Evolutionary conservation across 2,329 filamentous ascomycete species (phyloP).

Genomic region (Lasiodiplodia citricola): DNA sequence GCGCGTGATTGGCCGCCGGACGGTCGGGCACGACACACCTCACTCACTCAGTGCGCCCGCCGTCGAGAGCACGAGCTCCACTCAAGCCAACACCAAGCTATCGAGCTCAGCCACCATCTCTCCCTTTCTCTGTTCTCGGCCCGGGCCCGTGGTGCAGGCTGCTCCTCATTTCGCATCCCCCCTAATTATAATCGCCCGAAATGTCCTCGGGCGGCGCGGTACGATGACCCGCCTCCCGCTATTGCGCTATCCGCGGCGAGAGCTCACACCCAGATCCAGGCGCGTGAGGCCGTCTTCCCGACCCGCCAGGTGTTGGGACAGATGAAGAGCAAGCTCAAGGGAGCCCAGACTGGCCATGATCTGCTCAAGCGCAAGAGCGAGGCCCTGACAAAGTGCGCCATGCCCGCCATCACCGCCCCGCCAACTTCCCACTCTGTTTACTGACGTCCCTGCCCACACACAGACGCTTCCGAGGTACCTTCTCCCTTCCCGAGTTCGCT

Average conservation of each 20-base stretch:
- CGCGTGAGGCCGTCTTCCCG: slow-evolving; percentile 94
- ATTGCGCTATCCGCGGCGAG: slow-evolving; percentile 29
- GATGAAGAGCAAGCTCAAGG: slow-evolving; percentile 99
- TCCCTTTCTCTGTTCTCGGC: slow-evolving; percentile 13
- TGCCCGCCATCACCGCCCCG: slow-evolving; percentile 28
- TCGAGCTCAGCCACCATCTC: slow-evolving; percentile 13
- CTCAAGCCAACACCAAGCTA: slow-evolving; percentile 14
- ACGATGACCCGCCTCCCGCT: slow-evolving; percentile 34
- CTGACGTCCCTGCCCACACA: slow-evolving; percentile 28
- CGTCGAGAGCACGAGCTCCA: slow-evolving; percentile 16
- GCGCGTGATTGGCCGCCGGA: slow-evolving; percentile 20
- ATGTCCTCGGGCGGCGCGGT: slow-evolving; percentile 61
- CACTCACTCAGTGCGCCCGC: background rate
- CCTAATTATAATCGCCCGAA: slow-evolving; percentile 29
- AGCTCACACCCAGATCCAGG: slow-evolving; percentile 58
- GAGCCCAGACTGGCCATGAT: slow-evolving; percentile 77
- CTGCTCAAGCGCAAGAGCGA: slow-evolving; percentile 97
- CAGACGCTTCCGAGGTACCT: slow-evolving; percentile 85
- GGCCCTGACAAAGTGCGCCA: slow-evolving; percentile 86
- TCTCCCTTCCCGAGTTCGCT: slow-evolving; percentile 7
- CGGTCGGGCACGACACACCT: slow-evolving; percentile 12
- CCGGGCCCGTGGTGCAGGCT: background rate
- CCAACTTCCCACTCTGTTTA: slow-evolving; percentile 6
- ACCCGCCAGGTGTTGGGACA: slow-evolving; percentile 94
- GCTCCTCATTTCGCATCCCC: slow-evolving; percentile 9